A percentile compares a stretch with the other conserved stretches of the same genome.
These are phyloP conservation scores for Acanthamoeba divionensis DNA, from an alignment of 208 protist genomes.

Conservation along the genomic window DNA sequence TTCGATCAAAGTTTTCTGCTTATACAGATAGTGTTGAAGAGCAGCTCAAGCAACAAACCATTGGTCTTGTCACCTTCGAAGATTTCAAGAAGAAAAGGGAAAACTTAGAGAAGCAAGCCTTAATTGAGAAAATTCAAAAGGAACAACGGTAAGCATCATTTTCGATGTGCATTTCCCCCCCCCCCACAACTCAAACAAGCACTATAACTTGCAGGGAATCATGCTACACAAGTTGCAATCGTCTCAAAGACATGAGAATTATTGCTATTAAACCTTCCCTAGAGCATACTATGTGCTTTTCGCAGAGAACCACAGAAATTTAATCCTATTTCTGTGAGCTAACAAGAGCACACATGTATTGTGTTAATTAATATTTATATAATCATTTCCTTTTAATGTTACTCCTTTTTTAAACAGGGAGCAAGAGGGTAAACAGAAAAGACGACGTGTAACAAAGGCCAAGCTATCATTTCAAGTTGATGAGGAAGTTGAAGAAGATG, in stretches of 20 bases:
- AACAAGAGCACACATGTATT: no score
- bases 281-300: no score
- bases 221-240: background rate
- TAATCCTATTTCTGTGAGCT: no score
- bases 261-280: no score
- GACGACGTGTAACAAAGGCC: background rate
- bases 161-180: background rate
- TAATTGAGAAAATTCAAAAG: background rate
- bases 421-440: background rate
- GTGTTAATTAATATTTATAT: no score
- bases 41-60: constrained; percentile 43
- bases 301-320: no score
- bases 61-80: constrained; percentile 61
- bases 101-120: background rate
- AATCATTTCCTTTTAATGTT: no score
- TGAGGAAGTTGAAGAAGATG: constrained; percentile 55
- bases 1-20: constrained; percentile 57
- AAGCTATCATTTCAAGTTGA: constrained; percentile 65
- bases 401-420: no score
- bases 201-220: background rate
- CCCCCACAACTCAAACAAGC: background rate
- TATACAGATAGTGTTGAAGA: constrained; percentile 40
- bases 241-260: no score
- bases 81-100: constrained; percentile 51
- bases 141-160: background rate